Evolutionary conservation across 257 asterid genomes (phyloP), one percentile per base, ranked within the genome.

Genomic region (Salvia rosmarinus): DNA sequence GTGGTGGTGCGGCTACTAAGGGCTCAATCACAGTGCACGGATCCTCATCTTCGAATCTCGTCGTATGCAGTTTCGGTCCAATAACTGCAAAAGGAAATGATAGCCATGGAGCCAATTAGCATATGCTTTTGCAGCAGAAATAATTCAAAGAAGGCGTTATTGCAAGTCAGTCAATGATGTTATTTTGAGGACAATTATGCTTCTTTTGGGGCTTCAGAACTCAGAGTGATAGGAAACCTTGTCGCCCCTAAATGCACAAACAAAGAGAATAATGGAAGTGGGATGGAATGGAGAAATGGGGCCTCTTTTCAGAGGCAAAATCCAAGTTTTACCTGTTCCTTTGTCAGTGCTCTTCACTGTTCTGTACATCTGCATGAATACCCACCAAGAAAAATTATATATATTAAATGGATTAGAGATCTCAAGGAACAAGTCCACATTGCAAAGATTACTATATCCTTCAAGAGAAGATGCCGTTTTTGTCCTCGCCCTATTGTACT

Each of bases 331-430:
- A 90, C 96, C 96, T 83, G 87, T 68, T 67, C 84, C 78, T 80
- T 83, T 91, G 84, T 85, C 93, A 77, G 91, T 89, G 91, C 91
- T 84, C 93, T 89, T 91, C 87, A 89, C 96, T 83, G 97, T 89
- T 91, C 97, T 91, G 75, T 87, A 91, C 97, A 91, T 91, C 96
- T 91, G 95, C 91, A 83, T 78, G 86, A 78, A 80, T 23, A 67
- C 46, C 79, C 80, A 79, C 70, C 9, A 17, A 9, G 32, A 32
- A 1, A 50, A 11, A n/a, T n/a, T n/a, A n/a, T n/a, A 50, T 3
- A 67, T 13, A 59, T 51, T 19, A 19, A 51, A 19, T 49, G n/a
- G 3, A 70, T 30, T 37, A 28, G n/a, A 34, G 28, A 68, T 37
- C 60, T 43, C 57, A 34, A 42, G 40, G 25, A 52, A 64, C 56